A percentile compares a stretch with the other conserved stretches of the same genome.
These are phyloP conservation scores for Gelatoporia subvermispora DNA, from an alignment of 768 basidiomycete genomes.

Conservation along the genomic window DNA sequence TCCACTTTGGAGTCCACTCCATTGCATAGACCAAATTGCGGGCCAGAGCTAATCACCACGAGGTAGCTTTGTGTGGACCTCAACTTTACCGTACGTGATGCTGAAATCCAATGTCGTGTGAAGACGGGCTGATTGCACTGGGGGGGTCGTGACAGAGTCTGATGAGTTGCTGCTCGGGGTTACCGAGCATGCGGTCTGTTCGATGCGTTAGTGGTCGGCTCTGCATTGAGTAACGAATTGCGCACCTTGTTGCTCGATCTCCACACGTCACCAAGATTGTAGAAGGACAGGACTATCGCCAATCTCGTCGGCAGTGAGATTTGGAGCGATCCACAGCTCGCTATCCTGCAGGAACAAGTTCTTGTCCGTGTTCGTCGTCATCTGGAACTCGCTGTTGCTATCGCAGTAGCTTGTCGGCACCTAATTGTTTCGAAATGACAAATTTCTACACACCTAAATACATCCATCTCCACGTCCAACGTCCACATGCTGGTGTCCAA, in stretches of 20 bases:
- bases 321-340: constrained; percentile 54
- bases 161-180: constrained; percentile 30
- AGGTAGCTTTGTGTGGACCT: constrained; percentile 43
- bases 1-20: constrained; percentile 56
- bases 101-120: constrained; percentile 42
- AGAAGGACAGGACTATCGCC: constrained; percentile 33
- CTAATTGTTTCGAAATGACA: background rate
- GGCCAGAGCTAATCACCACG: constrained; percentile 41
- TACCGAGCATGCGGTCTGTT: constrained; percentile 40
- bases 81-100: constrained; percentile 54
- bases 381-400: constrained; percentile 50
- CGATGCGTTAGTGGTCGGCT: constrained; percentile 14
- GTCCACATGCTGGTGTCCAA: constrained; percentile 40
- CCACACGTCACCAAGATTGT: constrained; percentile 12
- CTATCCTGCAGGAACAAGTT: constrained; percentile 45
- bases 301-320: constrained; percentile 49
- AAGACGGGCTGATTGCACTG: constrained; percentile 50
- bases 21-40: constrained; percentile 47
- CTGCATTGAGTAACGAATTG: background rate
- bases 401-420: background rate
- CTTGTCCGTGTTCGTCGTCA: constrained; percentile 37
- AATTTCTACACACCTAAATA: constrained; percentile 35
- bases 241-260: constrained; percentile 12
- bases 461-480: constrained; percentile 48
- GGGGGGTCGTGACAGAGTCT: constrained; percentile 43